Evolutionary conservation across 1,284 basidiomycete species (phyloP), one percentile per base, ranked within the genome.

Genomic region (Cryptococcus sp.): DNA sequence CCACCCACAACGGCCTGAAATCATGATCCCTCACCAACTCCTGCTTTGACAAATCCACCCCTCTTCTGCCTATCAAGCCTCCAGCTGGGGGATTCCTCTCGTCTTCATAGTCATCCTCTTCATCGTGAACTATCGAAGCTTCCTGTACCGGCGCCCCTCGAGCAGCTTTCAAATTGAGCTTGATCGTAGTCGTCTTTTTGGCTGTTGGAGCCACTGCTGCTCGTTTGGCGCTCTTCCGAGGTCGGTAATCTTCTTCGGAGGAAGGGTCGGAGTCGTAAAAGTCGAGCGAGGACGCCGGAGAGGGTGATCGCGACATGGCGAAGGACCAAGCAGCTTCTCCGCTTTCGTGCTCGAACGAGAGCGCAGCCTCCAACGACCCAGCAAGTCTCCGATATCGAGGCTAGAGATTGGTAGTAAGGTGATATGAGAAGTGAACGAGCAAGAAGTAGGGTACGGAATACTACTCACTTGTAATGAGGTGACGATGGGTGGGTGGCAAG

Each of bases 1-100:
- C 93, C 58, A 97, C 94, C 89, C 91, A 97, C 22, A 97, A 75
- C 18, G 93, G 93, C 38, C 93, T 82, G 12, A 87, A 85, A 19
- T 82, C 78, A 68, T 97, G 93, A 74, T 97, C 93, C 3, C 81
- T 76, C 70, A 95, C 95, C 47, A 97, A 76, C 58, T 85, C 81
- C 37, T 95, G 90, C 43, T 55, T 59, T n/a, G 65, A 71, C 22
- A 66, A 53, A 55, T 68, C 69, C 24, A 65, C 50, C 5, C 48
- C 61, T 31, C 57, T 45, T 25, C 57, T 54, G 12, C 63, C 66
- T 23, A 63, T 58, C 34, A 69, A 32, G 2, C 57, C n/a, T n/a
- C n/a, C n/a, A n/a, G n/a, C n/a, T n/a, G n/a, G n/a, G n/a, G n/a
- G n/a, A n/a, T n/a, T n/a, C n/a, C n/a, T n/a, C n/a, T n/a, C 51